Conservation (phyloP, 306 rosid species). For the Calophaca sinica region DNA sequence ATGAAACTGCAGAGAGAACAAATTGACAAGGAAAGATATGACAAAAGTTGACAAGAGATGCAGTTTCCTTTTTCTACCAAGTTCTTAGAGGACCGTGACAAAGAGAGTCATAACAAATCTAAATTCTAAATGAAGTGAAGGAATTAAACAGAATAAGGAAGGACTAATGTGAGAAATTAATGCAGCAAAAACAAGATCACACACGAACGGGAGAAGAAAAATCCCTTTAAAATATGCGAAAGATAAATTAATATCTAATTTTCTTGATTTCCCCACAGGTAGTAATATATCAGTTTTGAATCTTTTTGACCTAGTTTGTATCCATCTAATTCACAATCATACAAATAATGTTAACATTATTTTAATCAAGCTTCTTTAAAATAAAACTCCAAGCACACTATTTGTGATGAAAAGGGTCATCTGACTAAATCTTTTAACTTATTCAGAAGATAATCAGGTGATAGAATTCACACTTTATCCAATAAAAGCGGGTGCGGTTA, state of each 20-base stretch:
- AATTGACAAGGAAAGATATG: constrained; percentile 32
- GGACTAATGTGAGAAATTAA: constrained; percentile 1
- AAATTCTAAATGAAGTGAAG: constrained; percentile 8
- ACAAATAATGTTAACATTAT: not conserved
- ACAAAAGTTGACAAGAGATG: constrained; percentile 26
- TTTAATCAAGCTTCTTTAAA: constrained; percentile 38
- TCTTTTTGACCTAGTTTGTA: constrained; percentile 48
- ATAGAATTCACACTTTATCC: too few species aligned
- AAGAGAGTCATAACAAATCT: constrained; percentile 20
- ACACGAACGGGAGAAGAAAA: constrained; percentile 11
- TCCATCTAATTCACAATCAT: constrained; percentile 39
- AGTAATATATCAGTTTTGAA: constrained; percentile 30
- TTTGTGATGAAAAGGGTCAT: too few species aligned
- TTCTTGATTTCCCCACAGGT: constrained; percentile 16
- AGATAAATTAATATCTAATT: constrained; percentile 20
- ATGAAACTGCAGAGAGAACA: constrained; percentile 28
- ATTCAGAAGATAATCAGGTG: not conserved
- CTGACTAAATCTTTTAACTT: too few species aligned
- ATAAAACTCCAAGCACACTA: too few species aligned
- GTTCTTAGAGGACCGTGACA: constrained; percentile 36
- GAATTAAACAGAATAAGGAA: constrained; percentile 31
- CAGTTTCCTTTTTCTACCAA: constrained; percentile 36
- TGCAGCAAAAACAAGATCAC: constrained; percentile 22
- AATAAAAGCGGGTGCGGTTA: too few species aligned
- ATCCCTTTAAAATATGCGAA: not conserved